Percentiles rank a stretch among this genome's conserved stretches.
Evolutionary conservation across 805 yeast genomes (phyloP).

Genomic region (Ogataea degrootiae): DNA sequence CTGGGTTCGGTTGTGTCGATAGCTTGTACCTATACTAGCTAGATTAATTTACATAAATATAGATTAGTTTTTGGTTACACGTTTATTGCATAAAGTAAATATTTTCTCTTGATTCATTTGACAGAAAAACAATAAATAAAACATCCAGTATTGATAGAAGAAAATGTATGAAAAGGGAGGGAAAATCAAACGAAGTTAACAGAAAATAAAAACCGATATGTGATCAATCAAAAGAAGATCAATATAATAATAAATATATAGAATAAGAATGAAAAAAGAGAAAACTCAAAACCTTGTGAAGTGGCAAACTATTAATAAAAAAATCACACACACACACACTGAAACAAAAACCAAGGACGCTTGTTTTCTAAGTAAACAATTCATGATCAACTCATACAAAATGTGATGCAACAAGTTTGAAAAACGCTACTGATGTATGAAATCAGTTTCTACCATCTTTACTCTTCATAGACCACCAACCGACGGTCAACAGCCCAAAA

Average conservation of each 20-base stretch:
- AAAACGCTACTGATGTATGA: background rate
- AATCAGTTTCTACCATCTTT: constrained; percentile 17
- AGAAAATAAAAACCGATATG: too few species aligned
- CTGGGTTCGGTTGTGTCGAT: constrained; percentile 97
- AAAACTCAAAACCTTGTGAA: background rate
- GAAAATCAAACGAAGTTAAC: too few species aligned
- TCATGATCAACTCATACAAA: too few species aligned
- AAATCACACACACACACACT: background rate
- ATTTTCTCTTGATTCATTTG: too few species aligned
- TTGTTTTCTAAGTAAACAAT: too few species aligned
- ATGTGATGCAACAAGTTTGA: too few species aligned
- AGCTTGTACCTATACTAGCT: constrained; percentile 54
- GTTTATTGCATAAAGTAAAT: background rate
- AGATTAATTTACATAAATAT: background rate
- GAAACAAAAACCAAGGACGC: too few species aligned
- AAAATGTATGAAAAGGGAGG: background rate
- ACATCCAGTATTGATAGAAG: too few species aligned
- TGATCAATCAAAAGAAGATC: too few species aligned
- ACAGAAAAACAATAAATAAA: too few species aligned
- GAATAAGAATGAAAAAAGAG: background rate
- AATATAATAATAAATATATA: too few species aligned
- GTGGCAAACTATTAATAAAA: background rate
- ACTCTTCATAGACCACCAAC: constrained; percentile 31
- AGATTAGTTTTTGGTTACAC: too few species aligned
- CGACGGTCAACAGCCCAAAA: constrained; percentile 23